phyloP scores from a whole-genome alignment of 345 rosid genomes.

The Arabis hirsuta region DNA sequence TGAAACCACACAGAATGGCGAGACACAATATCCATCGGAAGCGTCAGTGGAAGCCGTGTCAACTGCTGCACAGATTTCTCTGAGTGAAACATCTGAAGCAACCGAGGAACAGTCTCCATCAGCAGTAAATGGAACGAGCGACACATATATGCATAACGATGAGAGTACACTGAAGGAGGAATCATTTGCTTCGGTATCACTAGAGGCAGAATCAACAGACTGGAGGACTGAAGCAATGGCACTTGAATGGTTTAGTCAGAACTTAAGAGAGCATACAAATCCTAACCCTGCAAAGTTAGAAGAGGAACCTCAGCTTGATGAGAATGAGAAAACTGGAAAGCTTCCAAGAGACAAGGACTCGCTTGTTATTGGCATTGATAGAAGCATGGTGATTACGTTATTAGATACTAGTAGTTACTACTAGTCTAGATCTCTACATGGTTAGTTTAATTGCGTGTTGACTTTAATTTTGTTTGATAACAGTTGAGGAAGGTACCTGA shows the following conservation, averaged over 20 bases:
- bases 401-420: neutral
- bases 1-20: conserved; percentile 16
- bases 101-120: neutral
- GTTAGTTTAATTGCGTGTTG: neutral
- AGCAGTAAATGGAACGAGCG: neutral
- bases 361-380: conserved; percentile 31
- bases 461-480: conserved; percentile 29
- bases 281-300: neutral
- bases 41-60: conserved; percentile 5
- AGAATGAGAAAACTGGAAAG: conserved; percentile 1
- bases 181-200: conserved; percentile 12
- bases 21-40: conserved; percentile 11
- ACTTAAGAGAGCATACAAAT: conserved; percentile 32
- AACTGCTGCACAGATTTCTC: neutral
- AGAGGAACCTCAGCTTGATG: conserved; percentile 17
- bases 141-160: neutral
- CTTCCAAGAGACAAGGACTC: conserved; percentile 8
- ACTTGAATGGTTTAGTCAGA: conserved; percentile 40
- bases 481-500: conserved; percentile 86
- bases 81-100: conserved; percentile 15
- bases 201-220: conserved; percentile 22
- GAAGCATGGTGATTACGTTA: conserved; percentile 38
- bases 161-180: neutral
- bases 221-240: conserved; percentile 36
- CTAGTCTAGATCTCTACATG: conserved; percentile 2